phyloP scores from a whole-genome alignment of 805 yeast genomes.

The Kodamaea neixiangensis region DNA sequence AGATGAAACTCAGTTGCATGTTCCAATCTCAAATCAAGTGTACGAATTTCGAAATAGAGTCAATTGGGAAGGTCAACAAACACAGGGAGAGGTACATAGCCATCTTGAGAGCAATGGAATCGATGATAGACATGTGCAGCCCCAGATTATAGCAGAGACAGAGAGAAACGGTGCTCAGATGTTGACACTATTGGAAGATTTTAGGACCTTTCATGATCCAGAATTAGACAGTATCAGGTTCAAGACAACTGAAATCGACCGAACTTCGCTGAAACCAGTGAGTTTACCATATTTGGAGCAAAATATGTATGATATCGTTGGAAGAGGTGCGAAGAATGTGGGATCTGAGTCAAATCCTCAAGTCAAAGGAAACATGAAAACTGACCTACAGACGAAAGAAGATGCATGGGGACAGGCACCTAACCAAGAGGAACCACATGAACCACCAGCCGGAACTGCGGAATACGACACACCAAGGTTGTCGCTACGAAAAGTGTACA shows the following conservation, averaged over 20 bases:
- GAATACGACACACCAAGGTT: constrained; percentile 19
- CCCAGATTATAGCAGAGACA: neutral
- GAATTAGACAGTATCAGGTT: constrained; percentile 27
- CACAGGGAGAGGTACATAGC: constrained; percentile 13
- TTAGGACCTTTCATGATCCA: constrained; percentile 21
- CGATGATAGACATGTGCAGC: neutral
- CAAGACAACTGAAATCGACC: neutral
- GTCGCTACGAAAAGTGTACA: constrained; percentile 25
- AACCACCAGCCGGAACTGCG: neutral
- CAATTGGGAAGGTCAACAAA: constrained; percentile 8
- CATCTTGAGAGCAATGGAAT: neutral
- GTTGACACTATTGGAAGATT: constrained; percentile 14
- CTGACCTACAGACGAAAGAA: neutral
- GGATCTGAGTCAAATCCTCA: neutral
- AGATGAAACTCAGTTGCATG: constrained; percentile 13
- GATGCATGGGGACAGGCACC: neutral
- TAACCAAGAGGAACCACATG: neutral
- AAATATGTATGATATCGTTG: constrained; percentile 7
- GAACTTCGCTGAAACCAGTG: neutral
- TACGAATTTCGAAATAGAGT: constrained; percentile 12
- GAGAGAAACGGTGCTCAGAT: neutral
- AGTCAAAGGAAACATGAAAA: neutral
- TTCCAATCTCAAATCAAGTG: neutral
- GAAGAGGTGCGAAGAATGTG: neutral
- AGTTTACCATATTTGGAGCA: constrained; percentile 14